Evolutionary conservation across 140 eudicot genomes (phyloP).

Genomic region (Flaveria floridana): DNA sequence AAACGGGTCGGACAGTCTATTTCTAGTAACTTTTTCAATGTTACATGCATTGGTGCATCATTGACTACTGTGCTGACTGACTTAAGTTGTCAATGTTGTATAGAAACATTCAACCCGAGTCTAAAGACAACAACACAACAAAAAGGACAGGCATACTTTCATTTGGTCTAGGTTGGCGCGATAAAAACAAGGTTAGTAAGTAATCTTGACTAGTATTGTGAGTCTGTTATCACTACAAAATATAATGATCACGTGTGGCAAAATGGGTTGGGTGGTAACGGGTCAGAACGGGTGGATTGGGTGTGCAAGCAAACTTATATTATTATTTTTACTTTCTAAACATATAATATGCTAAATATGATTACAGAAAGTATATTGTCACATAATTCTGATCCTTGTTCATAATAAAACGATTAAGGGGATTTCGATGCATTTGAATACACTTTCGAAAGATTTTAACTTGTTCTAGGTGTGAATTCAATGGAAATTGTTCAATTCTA

Average conservation of each 20-base stretch:
- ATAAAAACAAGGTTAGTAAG: slow-evolving; percentile 62
- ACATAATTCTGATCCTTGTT: not conserved
- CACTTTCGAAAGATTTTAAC: not conserved
- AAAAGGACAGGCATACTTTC: slow-evolving; percentile 67
- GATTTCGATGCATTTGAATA: not conserved
- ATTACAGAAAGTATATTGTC: not conserved
- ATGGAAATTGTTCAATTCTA: not conserved
- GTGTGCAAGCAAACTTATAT: not conserved
- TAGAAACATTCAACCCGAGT: slow-evolving; percentile 44
- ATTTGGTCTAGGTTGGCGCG: slow-evolving; percentile 91
- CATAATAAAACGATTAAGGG: not conserved
- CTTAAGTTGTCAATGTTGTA: slow-evolving; percentile 15
- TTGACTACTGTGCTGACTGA: slow-evolving; percentile 20
- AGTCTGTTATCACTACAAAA: not conserved
- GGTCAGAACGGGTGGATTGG: not conserved
- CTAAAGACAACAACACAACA: slow-evolving; percentile 39
- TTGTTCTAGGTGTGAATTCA: not conserved
- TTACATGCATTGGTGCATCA: slow-evolving; percentile 14
- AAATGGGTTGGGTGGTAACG: not conserved
- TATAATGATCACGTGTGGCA: not conserved
- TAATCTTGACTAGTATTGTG: not conserved
- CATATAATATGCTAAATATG: not conserved
- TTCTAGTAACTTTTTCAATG: not conserved
- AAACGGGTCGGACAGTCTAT: not conserved
- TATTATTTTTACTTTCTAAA: not conserved